Conservation (phyloP, 805 yeast species). For the Nakazawaea ishiwadae region DNA sequence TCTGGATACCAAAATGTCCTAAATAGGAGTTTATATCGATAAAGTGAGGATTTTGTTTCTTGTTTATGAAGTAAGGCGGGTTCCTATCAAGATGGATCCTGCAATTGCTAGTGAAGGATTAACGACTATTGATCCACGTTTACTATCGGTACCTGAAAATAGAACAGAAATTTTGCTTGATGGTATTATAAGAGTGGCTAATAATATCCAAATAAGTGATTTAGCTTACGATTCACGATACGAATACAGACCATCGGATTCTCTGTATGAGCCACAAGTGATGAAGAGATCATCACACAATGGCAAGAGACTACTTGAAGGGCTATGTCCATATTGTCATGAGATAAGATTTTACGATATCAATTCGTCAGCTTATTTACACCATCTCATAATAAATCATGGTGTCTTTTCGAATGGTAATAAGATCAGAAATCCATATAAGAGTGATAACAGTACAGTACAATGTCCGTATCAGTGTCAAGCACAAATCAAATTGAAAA, state of each 20-base stretch:
- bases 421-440: not conserved
- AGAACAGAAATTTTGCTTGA: no score
- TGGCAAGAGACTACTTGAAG: not conserved
- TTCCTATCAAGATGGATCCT: not conserved
- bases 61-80: not conserved
- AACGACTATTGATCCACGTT: no score
- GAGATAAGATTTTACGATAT: not conserved
- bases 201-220: no score
- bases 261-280: no score
- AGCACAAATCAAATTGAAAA: constrained; percentile 2
- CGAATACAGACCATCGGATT: no score
- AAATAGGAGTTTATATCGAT: not conserved
- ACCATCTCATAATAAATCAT: constrained; percentile 1
- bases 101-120: not conserved
- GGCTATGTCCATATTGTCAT: constrained; percentile 4
- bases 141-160: no score
- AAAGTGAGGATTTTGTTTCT: no score
- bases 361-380: constrained; percentile 4
- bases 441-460: not conserved
- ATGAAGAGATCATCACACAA: no score
- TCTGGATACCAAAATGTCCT: not conserved
- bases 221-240: no score
- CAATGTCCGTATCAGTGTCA: no score
- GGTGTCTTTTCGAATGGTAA: constrained; percentile 5
- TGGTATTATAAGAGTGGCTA: no score